Base-by-base conservation (phyloP, 2,329 filamentous ascomycete genomes). In the Verticillium nubilum region DNA sequence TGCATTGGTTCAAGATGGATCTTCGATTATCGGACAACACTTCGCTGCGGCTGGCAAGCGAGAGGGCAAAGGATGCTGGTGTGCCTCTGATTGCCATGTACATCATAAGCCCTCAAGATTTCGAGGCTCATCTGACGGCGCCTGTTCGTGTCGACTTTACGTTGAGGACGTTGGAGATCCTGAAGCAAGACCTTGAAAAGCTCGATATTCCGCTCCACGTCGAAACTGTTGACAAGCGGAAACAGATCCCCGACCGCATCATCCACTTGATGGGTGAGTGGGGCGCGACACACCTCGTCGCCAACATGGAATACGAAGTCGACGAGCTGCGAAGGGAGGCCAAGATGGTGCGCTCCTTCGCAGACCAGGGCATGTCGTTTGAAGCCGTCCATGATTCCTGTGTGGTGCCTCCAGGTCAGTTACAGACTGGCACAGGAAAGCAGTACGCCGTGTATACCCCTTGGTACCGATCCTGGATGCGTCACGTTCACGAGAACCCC, bases 1-100 rank as follows among this genome's bases (percentile, higher is more conserved):
- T 96, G 0, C 91, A 96, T 73, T 97, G 92, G 92, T 97, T 94
- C 78, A 96, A 95, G 74, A 86, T 84, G 68, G 93, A 97, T 70
- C 74, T 96, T 56, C 83, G 92, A 2, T 79, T 83, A 1, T 72
- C 75, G 0, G 93, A 97, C 71, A 97, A 96, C 70, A 88, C 83
- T 9, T 84, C 84, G 0, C 73, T 97, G 26, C 80, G 83, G 33
- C 73, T 86, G 62, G 92, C 92, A 0, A 86, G 83, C 59, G 75
- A 86, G 60, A 76, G 74, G 60, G 91, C 92, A 1, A 86, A 85
- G 60, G 80, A 85, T 37, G 80, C 84, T n/a, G 82, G 83, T 0
- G 80, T 93, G 0, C 88, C 91, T 1, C 75, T 97, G 37, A 83
- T 97, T 37, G 85, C 85, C 59, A 73, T 97, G 54, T 97, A 92